Conservation (phyloP, 495 filamentous ascomycete species). For the Aspergillus cristatus region DNA sequence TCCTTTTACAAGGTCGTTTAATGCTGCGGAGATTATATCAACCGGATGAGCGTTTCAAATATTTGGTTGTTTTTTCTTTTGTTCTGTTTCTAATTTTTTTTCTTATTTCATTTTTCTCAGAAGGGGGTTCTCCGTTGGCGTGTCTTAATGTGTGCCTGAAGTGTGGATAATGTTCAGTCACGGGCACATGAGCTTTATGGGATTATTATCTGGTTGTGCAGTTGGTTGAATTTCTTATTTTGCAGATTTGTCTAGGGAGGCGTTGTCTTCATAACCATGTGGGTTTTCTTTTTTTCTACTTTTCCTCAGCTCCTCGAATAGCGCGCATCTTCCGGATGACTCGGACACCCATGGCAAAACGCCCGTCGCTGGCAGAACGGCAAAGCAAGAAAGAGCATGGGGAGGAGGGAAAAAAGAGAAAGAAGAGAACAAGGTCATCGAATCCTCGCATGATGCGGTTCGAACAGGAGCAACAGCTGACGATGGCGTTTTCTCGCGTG, state of each 20-base stretch:
- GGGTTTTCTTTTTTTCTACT: conserved; percentile 33
- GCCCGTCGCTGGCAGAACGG: conserved; percentile 8
- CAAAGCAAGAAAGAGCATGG: too few relatives aligned
- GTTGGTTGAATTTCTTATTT: conserved; percentile 41
- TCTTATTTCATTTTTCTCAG: conserved; percentile 9
- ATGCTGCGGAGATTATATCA: conserved; percentile 27
- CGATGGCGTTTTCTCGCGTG: conserved; percentile 14
- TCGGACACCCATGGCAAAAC: conserved; percentile 13
- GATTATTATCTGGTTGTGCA: conserved; percentile 28
- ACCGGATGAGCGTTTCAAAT: conserved; percentile 26
- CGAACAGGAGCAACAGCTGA: conserved; percentile 12
- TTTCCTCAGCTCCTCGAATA: conserved; percentile 18
- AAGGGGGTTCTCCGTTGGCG: conserved; percentile 21
- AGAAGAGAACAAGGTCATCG: conserved; percentile 6
- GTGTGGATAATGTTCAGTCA: conserved; percentile 38
- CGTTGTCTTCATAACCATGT: conserved; percentile 44
- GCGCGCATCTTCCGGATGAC: conserved; percentile 14
- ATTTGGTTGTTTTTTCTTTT: conserved; percentile 28
- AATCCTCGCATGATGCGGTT: conserved; percentile 11
- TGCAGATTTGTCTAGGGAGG: conserved; percentile 45
- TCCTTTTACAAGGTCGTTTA: conserved; percentile 23
- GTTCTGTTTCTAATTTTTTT: conserved; percentile 1
- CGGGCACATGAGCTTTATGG: conserved; percentile 28
- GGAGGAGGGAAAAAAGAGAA: neutral
- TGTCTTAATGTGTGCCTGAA: conserved; percentile 22